Evolutionary conservation across 2,329 filamentous ascomycete genomes (phyloP), one percentile per base, ranked within the genome.

Genomic region (Capronia coronata): DNA sequence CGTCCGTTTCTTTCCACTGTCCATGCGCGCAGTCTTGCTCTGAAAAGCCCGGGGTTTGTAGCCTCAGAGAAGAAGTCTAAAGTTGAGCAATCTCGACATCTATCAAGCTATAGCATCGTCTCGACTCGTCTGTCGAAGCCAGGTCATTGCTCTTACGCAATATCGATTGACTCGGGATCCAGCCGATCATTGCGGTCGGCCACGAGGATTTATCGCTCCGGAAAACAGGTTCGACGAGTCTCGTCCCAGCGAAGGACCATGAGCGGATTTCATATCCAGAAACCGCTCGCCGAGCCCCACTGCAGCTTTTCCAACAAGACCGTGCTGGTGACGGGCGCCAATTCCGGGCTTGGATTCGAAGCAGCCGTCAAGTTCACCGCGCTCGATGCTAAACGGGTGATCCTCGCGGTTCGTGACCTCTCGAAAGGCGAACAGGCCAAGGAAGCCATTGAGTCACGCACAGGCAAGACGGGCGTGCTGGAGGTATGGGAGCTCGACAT

Each of bases 401-500:
- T 76, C 44, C 61, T 76, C 13, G 70, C 68, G 5, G 68, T 71
- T 21, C 69, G 74, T 21, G 66, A 53, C 19, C 11, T 62, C 8
- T 57, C 63, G 9, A 74, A 73, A 45, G 72, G 72, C 41, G 66
- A 75, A 54, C 62, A 59, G 1, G 74, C 73, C 0, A 66, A 64
- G 37, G 48, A 57, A 5, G 60, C 66, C 35, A 70, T 75, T 40
- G 64, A 68, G 45, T 6, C 34, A 34, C 35, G 40, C 18, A 54
- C 73, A 13, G 64, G 71, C 50, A 23, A 23, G 10, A 22, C 6
- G 38, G 38, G 14, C 38, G 22, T 23, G 19, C 13, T 41, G 7
- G 9, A 41, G 21, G 70, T 74, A 4, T 75, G 72, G 71, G 59
- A 62, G 5, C 61, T 76, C 1, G 71, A 75, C 54, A 64, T 75